These are phyloP conservation scores for Tagetes erecta DNA, from an alignment of 129 eudicot genomes.

Conservation along the genomic window DNA sequence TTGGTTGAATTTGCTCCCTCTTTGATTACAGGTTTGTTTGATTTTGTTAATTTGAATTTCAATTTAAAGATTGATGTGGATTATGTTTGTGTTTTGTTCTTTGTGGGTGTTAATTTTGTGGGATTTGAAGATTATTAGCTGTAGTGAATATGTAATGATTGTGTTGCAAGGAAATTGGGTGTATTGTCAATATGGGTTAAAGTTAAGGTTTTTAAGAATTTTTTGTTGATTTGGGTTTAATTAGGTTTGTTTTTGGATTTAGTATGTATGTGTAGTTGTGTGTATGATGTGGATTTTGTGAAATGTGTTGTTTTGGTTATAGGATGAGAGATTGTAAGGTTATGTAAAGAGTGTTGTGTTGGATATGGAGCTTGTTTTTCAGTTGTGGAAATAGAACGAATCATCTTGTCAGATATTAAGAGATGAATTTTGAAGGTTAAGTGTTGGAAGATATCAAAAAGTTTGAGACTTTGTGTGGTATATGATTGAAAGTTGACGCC, in stretches of 20 bases:
- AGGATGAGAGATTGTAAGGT: background rate
- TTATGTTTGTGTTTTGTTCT: background rate
- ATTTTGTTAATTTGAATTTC: background rate
- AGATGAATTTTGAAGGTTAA: background rate
- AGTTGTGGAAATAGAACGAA: no score
- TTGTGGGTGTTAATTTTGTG: background rate
- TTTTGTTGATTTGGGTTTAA: background rate
- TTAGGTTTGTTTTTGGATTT: background rate
- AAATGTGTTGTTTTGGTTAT: background rate
- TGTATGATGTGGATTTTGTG: background rate
- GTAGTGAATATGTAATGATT: constrained; percentile 14
- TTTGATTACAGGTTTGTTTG: constrained; percentile 20
- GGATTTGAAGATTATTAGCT: constrained; percentile 4
- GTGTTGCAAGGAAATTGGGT: constrained; percentile 9
- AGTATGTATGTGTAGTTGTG: background rate
- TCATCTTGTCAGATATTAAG: background rate
- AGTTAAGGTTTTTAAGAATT: background rate
- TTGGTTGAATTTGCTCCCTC: constrained; percentile 16
- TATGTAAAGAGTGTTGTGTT: no score
- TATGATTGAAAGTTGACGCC: background rate
- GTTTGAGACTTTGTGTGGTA: background rate
- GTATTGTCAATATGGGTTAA: constrained; percentile 5
- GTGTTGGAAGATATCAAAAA: background rate
- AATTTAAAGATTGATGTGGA: background rate
- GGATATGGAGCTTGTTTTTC: background rate